phyloP scores from a whole-genome alignment of 2,329 filamentous ascomycete genomes.

The Trichoderma brevicompactum region DNA sequence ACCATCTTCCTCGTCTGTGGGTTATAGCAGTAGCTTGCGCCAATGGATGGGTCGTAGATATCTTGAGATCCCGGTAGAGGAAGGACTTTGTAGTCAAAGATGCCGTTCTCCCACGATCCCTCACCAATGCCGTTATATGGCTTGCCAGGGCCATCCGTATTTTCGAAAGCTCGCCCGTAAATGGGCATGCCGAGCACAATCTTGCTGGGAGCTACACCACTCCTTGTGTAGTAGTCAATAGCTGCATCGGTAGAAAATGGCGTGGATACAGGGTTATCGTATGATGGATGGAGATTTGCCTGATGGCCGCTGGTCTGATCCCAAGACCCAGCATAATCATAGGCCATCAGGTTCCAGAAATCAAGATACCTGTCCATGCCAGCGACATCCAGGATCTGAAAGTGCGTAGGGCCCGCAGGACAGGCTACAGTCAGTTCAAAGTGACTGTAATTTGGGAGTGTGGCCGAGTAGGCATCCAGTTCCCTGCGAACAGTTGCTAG shows the following conservation, averaged over 20 bases:
- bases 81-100: slow-evolving; percentile 87
- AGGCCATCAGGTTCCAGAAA: slow-evolving; percentile 86
- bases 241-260: slow-evolving; percentile 78
- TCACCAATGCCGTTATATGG: slow-evolving; percentile 73
- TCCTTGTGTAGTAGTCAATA: slow-evolving; percentile 68
- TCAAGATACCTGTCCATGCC: slow-evolving; percentile 70
- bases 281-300: slow-evolving; percentile 72
- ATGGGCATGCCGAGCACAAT: slow-evolving; percentile 90
- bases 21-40: slow-evolving; percentile 81
- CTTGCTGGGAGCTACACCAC: slow-evolving; percentile 69
- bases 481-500: slow-evolving; percentile 60
- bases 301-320: slow-evolving; percentile 73
- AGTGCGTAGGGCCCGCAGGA: slow-evolving; percentile 66
- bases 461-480: slow-evolving; percentile 60
- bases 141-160: slow-evolving; percentile 74
- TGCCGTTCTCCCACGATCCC: slow-evolving; percentile 82
- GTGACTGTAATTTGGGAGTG: slow-evolving; percentile 51
- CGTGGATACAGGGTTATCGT: slow-evolving; percentile 63
- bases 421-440: slow-evolving; percentile 69
- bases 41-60: slow-evolving; percentile 62
- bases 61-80: slow-evolving; percentile 71
- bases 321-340: slow-evolving; percentile 88
- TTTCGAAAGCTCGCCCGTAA: slow-evolving; percentile 83
- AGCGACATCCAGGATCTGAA: slow-evolving; percentile 62
- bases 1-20: slow-evolving; percentile 67